phyloP scores from a whole-genome alignment of 129 eudicot genomes.

The Rutidosis leptorrhynchoides region DNA sequence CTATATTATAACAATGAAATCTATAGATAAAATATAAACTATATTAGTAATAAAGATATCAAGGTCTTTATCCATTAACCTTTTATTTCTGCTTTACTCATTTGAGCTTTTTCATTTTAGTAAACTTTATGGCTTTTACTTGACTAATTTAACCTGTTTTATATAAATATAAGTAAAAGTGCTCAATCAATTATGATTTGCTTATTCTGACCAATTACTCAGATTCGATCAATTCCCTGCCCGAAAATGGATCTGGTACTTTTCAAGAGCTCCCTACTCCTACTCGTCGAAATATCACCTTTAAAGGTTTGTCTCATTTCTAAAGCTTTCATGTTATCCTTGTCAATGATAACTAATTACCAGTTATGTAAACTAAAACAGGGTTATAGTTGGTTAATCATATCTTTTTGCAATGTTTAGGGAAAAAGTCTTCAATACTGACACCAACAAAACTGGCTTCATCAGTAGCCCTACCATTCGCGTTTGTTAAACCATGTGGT shows the following conservation, averaged over 20 bases:
- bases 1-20: no score
- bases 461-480: slow-evolving; percentile 80
- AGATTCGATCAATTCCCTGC: slow-evolving; percentile 44
- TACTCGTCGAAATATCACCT: slow-evolving; percentile 47
- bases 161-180: neutral
- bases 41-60: no score
- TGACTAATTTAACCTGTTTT: neutral
- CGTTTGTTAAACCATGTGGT: slow-evolving; percentile 77
- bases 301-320: slow-evolving; percentile 50
- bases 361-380: no score
- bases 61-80: neutral
- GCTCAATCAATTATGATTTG: neutral
- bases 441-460: slow-evolving; percentile 62
- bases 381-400: neutral
- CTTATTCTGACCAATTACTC: slow-evolving; percentile 1
- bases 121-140: neutral
- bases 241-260: slow-evolving; percentile 33
- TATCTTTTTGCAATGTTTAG: slow-evolving; percentile 34
- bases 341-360: no score
- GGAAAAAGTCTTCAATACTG: slow-evolving; percentile 59
- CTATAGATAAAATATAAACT: no score
- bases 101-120: neutral
- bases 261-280: slow-evolving; percentile 41
- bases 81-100: neutral
- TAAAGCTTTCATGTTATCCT: neutral